Percentiles rank a stretch among this genome's conserved stretches.
phyloP scores from a whole-genome alignment of 306 rosid genomes.

The Myrica gale region DNA sequence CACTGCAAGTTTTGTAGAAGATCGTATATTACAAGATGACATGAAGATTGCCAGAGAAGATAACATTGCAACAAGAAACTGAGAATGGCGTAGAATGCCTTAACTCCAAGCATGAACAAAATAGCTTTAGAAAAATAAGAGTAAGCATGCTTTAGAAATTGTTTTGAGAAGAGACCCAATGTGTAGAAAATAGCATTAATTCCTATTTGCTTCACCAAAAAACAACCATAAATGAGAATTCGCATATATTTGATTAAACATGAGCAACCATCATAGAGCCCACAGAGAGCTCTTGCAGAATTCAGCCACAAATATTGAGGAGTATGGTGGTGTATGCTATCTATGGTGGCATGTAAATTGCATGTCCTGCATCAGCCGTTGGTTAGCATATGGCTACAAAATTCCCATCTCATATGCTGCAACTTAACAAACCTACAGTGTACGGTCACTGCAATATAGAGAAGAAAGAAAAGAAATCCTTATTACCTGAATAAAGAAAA shows the following conservation, averaged over 20 bases:
- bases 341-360: not conserved
- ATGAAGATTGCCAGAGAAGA: too few species aligned
- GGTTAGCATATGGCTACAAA: not conserved
- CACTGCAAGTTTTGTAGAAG: too few species aligned
- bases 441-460: constrained; percentile 15
- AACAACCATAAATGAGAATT: not conserved
- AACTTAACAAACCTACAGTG: not conserved
- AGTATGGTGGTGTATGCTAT: not conserved
- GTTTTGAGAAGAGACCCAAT: not conserved
- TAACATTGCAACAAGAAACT: not conserved
- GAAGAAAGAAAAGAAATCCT: constrained; percentile 12
- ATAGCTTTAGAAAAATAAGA: not conserved
- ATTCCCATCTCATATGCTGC: not conserved
- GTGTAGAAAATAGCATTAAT: not conserved
- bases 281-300: not conserved
- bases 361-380: constrained; percentile 5
- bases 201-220: not conserved
- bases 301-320: not conserved
- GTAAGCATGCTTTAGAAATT: not conserved
- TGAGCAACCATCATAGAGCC: not conserved
- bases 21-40: too few species aligned
- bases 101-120: too few species aligned
- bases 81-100: not conserved
- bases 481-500: constrained; percentile 87
- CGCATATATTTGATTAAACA: not conserved